Evolutionary conservation across 371 early-diverging fungal species (phyloP).

Genomic region (Mucor ambiguus): DNA sequence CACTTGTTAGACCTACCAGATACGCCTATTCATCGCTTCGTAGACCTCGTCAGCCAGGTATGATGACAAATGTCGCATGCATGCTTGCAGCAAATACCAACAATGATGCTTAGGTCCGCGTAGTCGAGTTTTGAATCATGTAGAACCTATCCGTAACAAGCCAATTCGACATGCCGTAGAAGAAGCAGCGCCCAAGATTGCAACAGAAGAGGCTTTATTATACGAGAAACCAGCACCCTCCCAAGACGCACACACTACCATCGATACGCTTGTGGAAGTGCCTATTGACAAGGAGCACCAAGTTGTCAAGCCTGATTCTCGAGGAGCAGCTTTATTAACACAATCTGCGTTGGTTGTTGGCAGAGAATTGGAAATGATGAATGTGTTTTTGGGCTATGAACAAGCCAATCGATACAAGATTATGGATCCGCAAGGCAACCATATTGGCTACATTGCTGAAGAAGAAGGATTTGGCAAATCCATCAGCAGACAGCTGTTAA

Average conservation of each 20-base stretch:
- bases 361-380: constrained; percentile 85
- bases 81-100: background rate
- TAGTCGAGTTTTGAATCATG: constrained; percentile 41
- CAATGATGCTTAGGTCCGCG: constrained; percentile 31
- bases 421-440: constrained; percentile 69
- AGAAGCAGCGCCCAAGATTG: background rate
- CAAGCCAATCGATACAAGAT: constrained; percentile 90
- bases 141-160: constrained; percentile 20
- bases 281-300: constrained; percentile 29
- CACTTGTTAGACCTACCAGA: background rate
- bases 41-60: constrained; percentile 22
- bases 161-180: background rate
- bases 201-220: background rate
- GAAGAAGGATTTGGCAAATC: constrained; percentile 68
- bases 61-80: background rate
- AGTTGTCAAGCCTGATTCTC: constrained; percentile 39
- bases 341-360: constrained; percentile 72
- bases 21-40: constrained; percentile 26
- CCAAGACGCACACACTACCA: constrained; percentile 17
- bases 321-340: constrained; percentile 49
- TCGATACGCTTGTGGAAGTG: constrained; percentile 33
- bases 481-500: constrained; percentile 73
- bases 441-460: constrained; percentile 83
- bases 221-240: constrained; percentile 7
- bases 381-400: constrained; percentile 80